phyloP scores from a whole-genome alignment of 208 protist genomes.

The Acanthamoeba healyi region DNA sequence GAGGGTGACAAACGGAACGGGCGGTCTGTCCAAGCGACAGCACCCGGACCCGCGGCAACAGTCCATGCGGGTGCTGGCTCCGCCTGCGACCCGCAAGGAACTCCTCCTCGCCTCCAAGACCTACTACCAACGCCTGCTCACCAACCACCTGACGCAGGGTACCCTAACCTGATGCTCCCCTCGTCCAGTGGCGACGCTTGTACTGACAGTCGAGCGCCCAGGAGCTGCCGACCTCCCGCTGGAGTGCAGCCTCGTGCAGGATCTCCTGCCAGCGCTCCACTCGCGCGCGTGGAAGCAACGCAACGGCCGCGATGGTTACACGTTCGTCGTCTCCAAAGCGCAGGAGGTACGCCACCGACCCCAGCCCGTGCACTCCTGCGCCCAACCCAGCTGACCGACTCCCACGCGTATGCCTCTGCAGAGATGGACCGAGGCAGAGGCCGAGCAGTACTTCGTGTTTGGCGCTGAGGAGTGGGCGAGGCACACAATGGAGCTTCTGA shows the following conservation, averaged over 20 bases:
- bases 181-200: background rate
- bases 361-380: background rate
- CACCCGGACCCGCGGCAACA: slow-evolving; percentile 43
- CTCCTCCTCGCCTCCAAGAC: background rate
- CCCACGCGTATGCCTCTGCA: background rate
- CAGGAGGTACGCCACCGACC: background rate
- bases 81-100: slow-evolving; percentile 21
- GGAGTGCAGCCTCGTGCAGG: slow-evolving; percentile 37
- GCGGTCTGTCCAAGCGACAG: slow-evolving; percentile 47
- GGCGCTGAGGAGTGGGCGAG: background rate
- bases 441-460: slow-evolving; percentile 39
- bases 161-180: no score
- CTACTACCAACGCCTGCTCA: slow-evolving; percentile 40
- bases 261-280: slow-evolving; percentile 22
- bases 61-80: slow-evolving; percentile 55
- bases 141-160: slow-evolving; percentile 53
- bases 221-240: slow-evolving; percentile 11
- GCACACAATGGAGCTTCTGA: slow-evolving; percentile 10
- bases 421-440: background rate
- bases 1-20: background rate
- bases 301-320: background rate
- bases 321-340: background rate
- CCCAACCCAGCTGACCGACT: background rate
- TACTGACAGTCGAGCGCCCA: background rate
- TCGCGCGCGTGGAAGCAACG: background rate